Percentiles rank a stretch among this genome's conserved stretches.
Conservation (phyloP, 345 rosid species). For the Sisymbrium irio region DNA sequence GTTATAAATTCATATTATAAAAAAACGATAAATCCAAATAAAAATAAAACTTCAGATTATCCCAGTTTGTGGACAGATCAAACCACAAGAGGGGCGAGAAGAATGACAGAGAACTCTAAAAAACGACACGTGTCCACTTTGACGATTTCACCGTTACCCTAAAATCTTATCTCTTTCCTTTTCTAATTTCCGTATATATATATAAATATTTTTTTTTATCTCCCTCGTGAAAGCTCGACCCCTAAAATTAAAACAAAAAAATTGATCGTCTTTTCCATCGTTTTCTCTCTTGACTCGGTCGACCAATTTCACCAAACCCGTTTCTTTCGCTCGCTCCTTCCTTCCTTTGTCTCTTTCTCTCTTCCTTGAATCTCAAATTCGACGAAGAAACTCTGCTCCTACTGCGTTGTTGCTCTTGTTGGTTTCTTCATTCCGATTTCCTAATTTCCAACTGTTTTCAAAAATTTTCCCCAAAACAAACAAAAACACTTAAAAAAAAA, state of each 20-base stretch:
- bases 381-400: too few species aligned
- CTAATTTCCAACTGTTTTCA: too few species aligned
- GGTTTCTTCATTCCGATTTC: too few species aligned
- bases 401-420: too few species aligned
- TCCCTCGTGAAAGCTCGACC: conserved; percentile 32
- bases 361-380: too few species aligned
- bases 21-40: too few species aligned
- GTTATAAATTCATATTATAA: too few species aligned
- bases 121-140: conserved; percentile 42
- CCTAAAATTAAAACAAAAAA: not conserved
- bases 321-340: conserved; percentile 4
- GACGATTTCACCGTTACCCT: conserved; percentile 38
- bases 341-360: too few species aligned
- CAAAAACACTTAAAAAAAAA: too few species aligned
- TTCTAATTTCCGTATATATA: not conserved
- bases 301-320: conserved; percentile 32
- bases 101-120: conserved; percentile 18
- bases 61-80: conserved; percentile 32
- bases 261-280: conserved; percentile 33
- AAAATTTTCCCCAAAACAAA: too few species aligned
- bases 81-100: conserved; percentile 15
- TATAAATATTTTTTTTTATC: not conserved
- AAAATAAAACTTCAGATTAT: too few species aligned
- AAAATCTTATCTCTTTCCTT: conserved; percentile 24
- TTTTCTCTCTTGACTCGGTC: conserved; percentile 43